Percentiles rank a stretch among this genome's conserved stretches.
Conservation (phyloP, 202 grass and related monocot genomes). For the Zizania palustris region DNA sequence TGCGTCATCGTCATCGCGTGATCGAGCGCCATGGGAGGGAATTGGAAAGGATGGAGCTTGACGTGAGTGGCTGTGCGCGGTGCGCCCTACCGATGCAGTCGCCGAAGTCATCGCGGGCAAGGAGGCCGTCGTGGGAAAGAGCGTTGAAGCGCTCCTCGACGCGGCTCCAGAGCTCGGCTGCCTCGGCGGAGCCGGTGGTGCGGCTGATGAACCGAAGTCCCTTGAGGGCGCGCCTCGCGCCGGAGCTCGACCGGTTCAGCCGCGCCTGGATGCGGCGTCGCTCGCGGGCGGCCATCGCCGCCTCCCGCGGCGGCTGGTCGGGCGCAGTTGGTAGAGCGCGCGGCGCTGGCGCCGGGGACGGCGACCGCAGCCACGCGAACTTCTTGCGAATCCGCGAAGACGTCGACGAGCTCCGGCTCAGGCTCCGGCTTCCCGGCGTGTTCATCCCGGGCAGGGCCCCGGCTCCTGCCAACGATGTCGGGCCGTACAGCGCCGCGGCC, state of each 20-base stretch:
- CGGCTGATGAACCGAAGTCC: constrained; percentile 88
- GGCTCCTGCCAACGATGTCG: background rate
- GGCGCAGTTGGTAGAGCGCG: background rate
- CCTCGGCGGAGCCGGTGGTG: constrained; percentile 65
- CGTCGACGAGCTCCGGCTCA: constrained; percentile 82
- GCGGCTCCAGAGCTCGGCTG: constrained; percentile 63
- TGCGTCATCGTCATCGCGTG: background rate
- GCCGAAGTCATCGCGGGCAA: constrained; percentile 92
- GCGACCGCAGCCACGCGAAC: constrained; percentile 90
- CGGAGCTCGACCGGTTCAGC: constrained; percentile 69
- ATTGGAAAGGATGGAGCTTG: too few species aligned
- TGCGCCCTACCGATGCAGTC: constrained; percentile 75
- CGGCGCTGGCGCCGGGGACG: constrained; percentile 41
- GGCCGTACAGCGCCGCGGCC: constrained; percentile 34
- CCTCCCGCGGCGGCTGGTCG: constrained; percentile 33
- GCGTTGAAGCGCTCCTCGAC: constrained; percentile 72
- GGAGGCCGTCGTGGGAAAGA: constrained; percentile 73
- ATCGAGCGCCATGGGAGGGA: background rate
- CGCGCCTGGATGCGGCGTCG: constrained; percentile 66
- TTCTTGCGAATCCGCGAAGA: constrained; percentile 77
- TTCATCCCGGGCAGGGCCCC: too few species aligned
- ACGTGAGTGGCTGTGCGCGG: too few species aligned
- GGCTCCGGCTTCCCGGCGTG: constrained; percentile 47
- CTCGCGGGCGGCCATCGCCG: constrained; percentile 68
- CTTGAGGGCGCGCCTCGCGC: constrained; percentile 68